These are phyloP conservation scores for Corynespora cassiicola DNA, from an alignment of 2,329 filamentous ascomycete genomes.

Conservation along the genomic window DNA sequence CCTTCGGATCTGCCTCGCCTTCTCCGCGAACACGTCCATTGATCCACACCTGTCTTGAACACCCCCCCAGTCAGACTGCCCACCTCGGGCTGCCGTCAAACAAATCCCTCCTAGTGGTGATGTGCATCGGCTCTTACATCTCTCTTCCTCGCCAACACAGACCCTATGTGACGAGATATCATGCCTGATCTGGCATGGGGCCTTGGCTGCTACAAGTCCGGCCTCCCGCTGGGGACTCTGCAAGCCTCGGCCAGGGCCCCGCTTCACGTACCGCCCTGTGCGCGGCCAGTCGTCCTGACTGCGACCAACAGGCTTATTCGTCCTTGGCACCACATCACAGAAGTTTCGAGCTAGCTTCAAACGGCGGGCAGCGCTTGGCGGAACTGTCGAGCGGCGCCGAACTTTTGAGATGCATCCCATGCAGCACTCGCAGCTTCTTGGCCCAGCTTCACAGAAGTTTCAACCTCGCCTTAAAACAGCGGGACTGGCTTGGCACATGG, in stretches of 20 bases:
- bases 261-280: conserved; percentile 14
- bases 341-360: conserved; percentile 43
- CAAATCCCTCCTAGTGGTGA: too few relatives aligned
- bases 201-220: conserved; percentile 13
- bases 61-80: too few relatives aligned
- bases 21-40: too few relatives aligned
- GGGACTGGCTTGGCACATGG: conserved; percentile 42
- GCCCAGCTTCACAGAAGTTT: conserved; percentile 48
- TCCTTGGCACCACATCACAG: conserved; percentile 41
- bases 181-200: conserved; percentile 4
- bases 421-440: conserved; percentile 36
- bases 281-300: conserved; percentile 7
- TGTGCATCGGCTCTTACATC: too few relatives aligned
- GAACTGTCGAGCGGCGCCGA: conserved; percentile 11
- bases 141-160: conserved; percentile 3
- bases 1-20: too few relatives aligned
- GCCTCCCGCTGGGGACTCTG: conserved; percentile 15
- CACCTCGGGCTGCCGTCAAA: too few relatives aligned
- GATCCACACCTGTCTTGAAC: too few relatives aligned
- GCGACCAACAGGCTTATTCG: conserved; percentile 23
- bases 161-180: conserved; percentile 15
- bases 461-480: conserved; percentile 40
- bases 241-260: conserved; percentile 22
- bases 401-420: conserved; percentile 30
- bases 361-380: conserved; percentile 37